Evolutionary conservation across 2,329 filamentous ascomycete genomes (phyloP).

Genomic region (Cladosporium sp.): DNA sequence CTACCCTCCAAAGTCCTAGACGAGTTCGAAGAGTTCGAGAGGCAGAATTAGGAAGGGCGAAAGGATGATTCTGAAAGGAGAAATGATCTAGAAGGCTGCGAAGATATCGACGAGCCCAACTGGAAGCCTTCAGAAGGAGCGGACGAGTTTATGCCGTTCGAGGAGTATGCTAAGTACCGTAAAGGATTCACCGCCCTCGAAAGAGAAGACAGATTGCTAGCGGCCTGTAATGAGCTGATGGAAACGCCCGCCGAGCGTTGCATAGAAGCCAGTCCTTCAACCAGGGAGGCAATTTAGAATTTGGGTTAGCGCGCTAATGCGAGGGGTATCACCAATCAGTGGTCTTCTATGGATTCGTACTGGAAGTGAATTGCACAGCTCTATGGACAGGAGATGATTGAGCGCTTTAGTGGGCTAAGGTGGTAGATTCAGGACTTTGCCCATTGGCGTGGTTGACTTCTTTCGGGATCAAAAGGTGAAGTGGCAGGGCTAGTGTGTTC

Average conservation of each 20-base stretch:
- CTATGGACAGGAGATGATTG: constrained; percentile 22
- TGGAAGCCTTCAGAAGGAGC: constrained; percentile 31
- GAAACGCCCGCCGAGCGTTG: background rate
- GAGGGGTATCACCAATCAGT: constrained; percentile 18
- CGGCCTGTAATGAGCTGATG: constrained; percentile 31
- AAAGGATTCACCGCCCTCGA: constrained; percentile 29
- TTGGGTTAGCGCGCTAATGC: background rate
- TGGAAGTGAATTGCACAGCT: constrained; percentile 41
- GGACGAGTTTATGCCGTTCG: constrained; percentile 38
- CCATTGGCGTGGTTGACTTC: constrained; percentile 23
- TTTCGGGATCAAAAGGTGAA: constrained; percentile 22
- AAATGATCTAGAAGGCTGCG: constrained; percentile 26
- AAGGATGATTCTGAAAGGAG: background rate
- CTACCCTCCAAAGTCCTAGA: constrained; percentile 23
- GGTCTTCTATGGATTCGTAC: constrained; percentile 30
- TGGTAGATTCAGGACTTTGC: constrained; percentile 24
- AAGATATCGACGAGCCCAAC: constrained; percentile 26
- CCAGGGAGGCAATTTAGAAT: background rate
- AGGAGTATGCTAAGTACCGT: constrained; percentile 39
- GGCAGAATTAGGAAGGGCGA: background rate
- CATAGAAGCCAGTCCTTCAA: background rate
- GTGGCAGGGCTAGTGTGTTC: constrained; percentile 18
- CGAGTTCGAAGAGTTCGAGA: background rate
- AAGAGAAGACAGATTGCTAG: background rate
- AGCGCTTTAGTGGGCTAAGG: constrained; percentile 22